These are phyloP conservation scores for Coniferiporia sulphurascens DNA, from an alignment of 1,284 basidiomycete genomes.

Conservation along the genomic window DNA sequence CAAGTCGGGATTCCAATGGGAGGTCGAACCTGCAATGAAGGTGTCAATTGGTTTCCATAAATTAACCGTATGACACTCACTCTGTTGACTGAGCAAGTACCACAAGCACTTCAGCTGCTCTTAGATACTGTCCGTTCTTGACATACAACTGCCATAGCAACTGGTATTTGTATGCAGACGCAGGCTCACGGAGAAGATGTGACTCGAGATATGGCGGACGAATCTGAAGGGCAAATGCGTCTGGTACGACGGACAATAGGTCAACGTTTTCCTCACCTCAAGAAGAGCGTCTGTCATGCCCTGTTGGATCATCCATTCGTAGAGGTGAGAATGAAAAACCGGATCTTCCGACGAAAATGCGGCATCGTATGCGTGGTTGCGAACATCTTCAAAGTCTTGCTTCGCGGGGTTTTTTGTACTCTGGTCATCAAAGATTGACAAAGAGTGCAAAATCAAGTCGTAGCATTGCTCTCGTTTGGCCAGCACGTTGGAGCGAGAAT, in stretches of 20 bases:
- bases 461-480: conserved; percentile 75
- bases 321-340: conserved; percentile 91
- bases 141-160: conserved; percentile 97
- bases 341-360: conserved; percentile 85
- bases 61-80: conserved; percentile 40
- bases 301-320: conserved; percentile 87
- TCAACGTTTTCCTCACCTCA: conserved; percentile 48
- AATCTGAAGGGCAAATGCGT: conserved; percentile 44
- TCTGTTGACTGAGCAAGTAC: conserved; percentile 82
- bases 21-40: conserved; percentile 53
- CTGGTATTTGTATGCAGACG: conserved; percentile 79
- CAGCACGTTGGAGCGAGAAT: conserved; percentile 57
- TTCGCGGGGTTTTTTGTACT: conserved; percentile 29
- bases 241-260: neutral
- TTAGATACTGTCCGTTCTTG: conserved; percentile 78
- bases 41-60: conserved; percentile 6
- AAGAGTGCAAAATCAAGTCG: conserved; percentile 74
- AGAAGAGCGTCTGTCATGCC: conserved; percentile 85
- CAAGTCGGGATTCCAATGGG: conserved; percentile 67
- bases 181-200: conserved; percentile 81
- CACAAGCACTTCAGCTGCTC: conserved; percentile 86
- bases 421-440: conserved; percentile 76
- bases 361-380: conserved; percentile 72
- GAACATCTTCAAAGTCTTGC: conserved; percentile 60
- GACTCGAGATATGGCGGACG: conserved; percentile 82